Base-by-base conservation (phyloP, 139 green algal species). In the Chlamydomonas asymmetrica region DNA sequence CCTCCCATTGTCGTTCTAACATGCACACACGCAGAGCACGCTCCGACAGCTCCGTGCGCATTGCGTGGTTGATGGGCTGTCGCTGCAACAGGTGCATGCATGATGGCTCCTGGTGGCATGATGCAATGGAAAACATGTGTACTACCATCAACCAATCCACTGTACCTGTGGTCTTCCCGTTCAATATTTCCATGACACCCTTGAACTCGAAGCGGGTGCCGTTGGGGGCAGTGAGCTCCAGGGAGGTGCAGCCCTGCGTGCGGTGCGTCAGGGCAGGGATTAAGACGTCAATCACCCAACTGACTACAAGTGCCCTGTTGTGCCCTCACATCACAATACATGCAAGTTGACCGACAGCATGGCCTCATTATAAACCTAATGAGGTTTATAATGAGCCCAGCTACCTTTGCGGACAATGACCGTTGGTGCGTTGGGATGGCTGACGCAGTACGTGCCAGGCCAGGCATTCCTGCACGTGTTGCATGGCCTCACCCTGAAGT, bases 141-240 rank as follows among this genome's bases (percentile, higher is more conserved):
- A n/a, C n/a, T n/a, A n/a, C n/a, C n/a, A n/a, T n/a, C n/a, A n/a
- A n/a, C n/a, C n/a, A n/a, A n/a, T n/a, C n/a, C n/a, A n/a, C n/a
- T n/a, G n/a, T n/a, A n/a, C n/a, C n/a, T n/a, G n/a, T n/a, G n/a
- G n/a, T n/a, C n/a, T 10, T 39, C 5, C 78, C 71, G 5, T 41
- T 72, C n/a, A 84, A 56, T 27, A 68, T 31, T 50, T 71, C 71
- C 10, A n/a, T 48, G 7, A 84, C 80, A 13, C 91, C 91, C 4
- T 70, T 59, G 68, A 94, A 91, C 16, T 75, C 56, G 71, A 95
- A 94, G 69, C 68, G 60, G 4, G 75, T 69, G 52, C 82, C 81
- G 29, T 87, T 80, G 32, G 78, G 63, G 34, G 59, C 63, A 9
- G 57, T 79, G 41, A 97, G 81, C 64, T 76, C 41, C 41, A 93